Conservation (phyloP, 768 basidiomycete species). For the Agrocybe praecox region DNA sequence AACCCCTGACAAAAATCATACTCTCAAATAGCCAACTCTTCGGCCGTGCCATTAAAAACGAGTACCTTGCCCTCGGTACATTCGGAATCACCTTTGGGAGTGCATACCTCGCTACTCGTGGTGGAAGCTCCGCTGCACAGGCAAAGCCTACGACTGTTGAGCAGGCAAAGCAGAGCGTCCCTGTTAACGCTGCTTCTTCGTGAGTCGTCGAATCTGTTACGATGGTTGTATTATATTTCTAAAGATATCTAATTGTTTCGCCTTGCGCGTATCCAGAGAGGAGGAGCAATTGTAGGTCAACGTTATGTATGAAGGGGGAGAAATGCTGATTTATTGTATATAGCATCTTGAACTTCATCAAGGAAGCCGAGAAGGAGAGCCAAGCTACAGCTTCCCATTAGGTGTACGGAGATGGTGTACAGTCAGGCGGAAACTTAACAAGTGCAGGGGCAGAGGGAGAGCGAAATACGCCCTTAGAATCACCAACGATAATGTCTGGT, state of each 20-base stretch:
- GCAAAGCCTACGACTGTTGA: slow-evolving; percentile 47
- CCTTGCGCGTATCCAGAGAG: slow-evolving; percentile 50
- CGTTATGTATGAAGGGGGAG: slow-evolving; percentile 6
- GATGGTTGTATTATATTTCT: neutral
- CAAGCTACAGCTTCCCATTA: slow-evolving; percentile 27
- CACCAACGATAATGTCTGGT: neutral
- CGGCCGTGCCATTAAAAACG: slow-evolving; percentile 80
- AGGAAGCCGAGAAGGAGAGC: slow-evolving; percentile 79
- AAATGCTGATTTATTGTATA: neutral
- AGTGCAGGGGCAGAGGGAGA: neutral
- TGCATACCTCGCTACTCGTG: slow-evolving; percentile 54
- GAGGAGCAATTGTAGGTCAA: slow-evolving; percentile 80
- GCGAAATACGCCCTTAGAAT: neutral
- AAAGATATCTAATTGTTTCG: neutral
- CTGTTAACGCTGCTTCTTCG: slow-evolving; percentile 69
- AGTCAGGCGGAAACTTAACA: neutral
- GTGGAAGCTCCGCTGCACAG: slow-evolving; percentile 50
- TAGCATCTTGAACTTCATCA: slow-evolving; percentile 80
- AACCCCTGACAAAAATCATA: no score
- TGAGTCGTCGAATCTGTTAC: slow-evolving; percentile 36
- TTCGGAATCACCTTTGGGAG: slow-evolving; percentile 58
- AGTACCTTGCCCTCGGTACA: slow-evolving; percentile 75
- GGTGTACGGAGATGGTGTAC: neutral
- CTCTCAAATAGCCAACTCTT: slow-evolving; percentile 59
- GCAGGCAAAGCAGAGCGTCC: slow-evolving; percentile 65